Evolutionary conservation across 129 eudicot species (phyloP).

Genomic region (Chrysanthemum makinoi): DNA sequence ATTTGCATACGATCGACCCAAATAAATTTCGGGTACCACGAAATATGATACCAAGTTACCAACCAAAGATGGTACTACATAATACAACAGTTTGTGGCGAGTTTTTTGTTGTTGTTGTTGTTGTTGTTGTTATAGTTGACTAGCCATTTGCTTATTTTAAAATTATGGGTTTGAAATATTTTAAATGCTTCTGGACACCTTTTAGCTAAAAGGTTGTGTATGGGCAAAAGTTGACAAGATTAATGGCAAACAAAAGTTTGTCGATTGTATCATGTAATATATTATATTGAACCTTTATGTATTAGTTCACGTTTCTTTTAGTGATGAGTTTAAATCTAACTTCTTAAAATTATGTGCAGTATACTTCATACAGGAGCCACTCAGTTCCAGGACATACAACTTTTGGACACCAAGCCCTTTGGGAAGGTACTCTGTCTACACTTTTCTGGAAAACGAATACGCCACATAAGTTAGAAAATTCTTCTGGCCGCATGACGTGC

Average conservation of each 20-base stretch:
- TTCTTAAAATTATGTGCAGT: conserved; percentile 29
- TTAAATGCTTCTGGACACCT: conserved; percentile 4
- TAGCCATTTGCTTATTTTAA: too few species aligned
- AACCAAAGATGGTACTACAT: too few species aligned
- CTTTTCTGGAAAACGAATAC: neutral
- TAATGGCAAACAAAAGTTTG: conserved; percentile 20
- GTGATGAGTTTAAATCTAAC: too few species aligned
- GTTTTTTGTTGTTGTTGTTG: neutral
- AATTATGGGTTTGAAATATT: neutral
- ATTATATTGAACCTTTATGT: too few species aligned
- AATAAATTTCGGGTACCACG: neutral
- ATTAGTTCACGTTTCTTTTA: too few species aligned
- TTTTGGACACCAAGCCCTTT: conserved; percentile 87
- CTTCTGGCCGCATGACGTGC: neutral
- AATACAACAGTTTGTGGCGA: too few species aligned
- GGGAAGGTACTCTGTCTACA: conserved; percentile 58
- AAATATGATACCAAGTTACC: too few species aligned
- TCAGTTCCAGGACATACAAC: conserved; percentile 84
- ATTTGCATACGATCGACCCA: neutral
- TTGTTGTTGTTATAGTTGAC: neutral
- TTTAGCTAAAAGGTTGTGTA: conserved; percentile 35
- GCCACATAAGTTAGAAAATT: too few species aligned
- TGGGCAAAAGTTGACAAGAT: conserved; percentile 30
- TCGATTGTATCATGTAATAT: neutral
- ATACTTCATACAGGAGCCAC: conserved; percentile 86